Base-by-base conservation (phyloP, 108 stramenopile genomes). In the Cyclotella baltica region DNA sequence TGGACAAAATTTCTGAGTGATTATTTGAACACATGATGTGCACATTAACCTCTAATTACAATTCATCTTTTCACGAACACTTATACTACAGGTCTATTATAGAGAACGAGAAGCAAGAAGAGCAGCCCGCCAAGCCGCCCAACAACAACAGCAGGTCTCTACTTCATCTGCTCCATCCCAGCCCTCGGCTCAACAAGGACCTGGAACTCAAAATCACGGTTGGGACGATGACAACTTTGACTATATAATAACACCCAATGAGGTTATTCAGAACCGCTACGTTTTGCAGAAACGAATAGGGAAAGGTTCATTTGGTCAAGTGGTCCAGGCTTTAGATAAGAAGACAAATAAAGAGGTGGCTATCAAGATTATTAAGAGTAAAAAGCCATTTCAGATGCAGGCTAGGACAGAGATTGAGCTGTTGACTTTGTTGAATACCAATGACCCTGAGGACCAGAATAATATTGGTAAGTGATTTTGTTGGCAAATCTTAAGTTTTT, bases 181-280 rank as follows among this genome's bases (percentile, higher is more conserved):
- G 33, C 62, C 69, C 27, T 15, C 69, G 5, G 4, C 69, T 16
- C 57, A 53, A 34, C 77, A 75, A 52, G 80, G 85, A 65, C 68
- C 62, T 35, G 85, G 86, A 13, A 79, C 77, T 16, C 89, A 91
- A 77, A 92, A 95, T 74, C 74, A 96, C 79, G 97, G 97, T n/a
- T 98, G 89, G 90, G 98, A 99, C 73, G 98, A 99, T 76, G 97
- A 99, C 37, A 92, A 99, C 63, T 98, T 91, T 79, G 98, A 99
- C 67, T 99, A 99, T 80, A 96, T 98, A 56, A 59, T 98, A 11
- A 86, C 86, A 5, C 66, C 85, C 31, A 92, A 92, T 8, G 98
- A 99, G 77, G 46, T 91, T 22, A 88, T 98, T 62, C 78, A 87
- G 48, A 61, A 85, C 36, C 88, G 97, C 19, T 99, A 99, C 81